Evolutionary conservation across 371 early-diverging fungal genomes (phyloP), one percentile per base, ranked within the genome.

Genomic region (Mucor mucedo): DNA sequence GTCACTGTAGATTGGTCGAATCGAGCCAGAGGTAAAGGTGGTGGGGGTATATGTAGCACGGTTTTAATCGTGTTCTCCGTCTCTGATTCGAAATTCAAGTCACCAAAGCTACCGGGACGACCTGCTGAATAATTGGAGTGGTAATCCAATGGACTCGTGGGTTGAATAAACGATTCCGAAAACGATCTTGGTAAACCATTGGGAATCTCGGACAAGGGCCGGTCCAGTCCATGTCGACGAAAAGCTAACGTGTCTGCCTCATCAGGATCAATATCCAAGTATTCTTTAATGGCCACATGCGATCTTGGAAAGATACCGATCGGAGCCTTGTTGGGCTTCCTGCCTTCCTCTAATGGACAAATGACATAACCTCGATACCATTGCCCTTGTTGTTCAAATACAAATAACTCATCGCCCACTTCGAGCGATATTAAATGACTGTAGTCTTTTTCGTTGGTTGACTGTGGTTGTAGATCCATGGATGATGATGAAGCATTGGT

Each of bases 341-440:
- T 65, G 27, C 74, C 83, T 64, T 72, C 73, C 54, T 77, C 80
- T 41, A 71, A 54, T 11, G 79, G 47, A 35, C 82, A 75, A 29
- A 85, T 71, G 2, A 88, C 86, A 68, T 90, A 89, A 16, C 91
- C 91, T 56, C 89, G 73, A 52, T 80, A 85, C 91, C 91, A 90
- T 38, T 74, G 75, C 10, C 77, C 80, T 59, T 79, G 73, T 52
- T 84, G 80, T 44, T 85, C 86, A 58, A 84, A 73, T 49, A 81
- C 74, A 57, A 77, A 85, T 5, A 85, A 60, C 59, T 84, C 82
- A 64, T 85, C 86, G 16, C 86, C 86, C 13, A 84, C 84, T 68
- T 85, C 86, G 7, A 85, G 58, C 8, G 77, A 55, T 40, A 78
- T 67, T n/a, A 78, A 54, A n/a, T 68, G 64, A 14, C 66, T 61